Conservation (phyloP, 805 yeast species). For the Lachancea meyersii region DNA sequence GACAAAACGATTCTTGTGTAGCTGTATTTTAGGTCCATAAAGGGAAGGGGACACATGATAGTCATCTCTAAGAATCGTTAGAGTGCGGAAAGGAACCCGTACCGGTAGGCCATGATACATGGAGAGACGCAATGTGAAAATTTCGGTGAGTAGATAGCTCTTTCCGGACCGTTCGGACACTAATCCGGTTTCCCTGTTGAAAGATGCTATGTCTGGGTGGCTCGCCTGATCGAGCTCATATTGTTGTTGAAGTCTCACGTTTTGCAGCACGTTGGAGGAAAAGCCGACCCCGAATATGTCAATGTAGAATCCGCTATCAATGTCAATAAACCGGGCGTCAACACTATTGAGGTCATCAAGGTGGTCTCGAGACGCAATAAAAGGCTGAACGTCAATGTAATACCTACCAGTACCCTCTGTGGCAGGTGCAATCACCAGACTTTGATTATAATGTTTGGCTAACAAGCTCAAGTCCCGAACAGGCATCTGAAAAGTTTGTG, state of each 20-base stretch:
- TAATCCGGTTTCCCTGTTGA: not conserved
- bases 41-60: not conserved
- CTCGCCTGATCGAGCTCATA: not conserved
- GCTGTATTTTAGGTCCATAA: slow-evolving; percentile 1
- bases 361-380: slow-evolving; percentile 40
- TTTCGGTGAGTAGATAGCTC: not conserved
- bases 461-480: slow-evolving; percentile 36
- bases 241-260: not conserved
- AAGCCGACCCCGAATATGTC: slow-evolving; percentile 50
- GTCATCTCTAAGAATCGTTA: slow-evolving; percentile 3
- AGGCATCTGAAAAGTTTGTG: slow-evolving; percentile 51
- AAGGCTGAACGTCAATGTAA: slow-evolving; percentile 40
- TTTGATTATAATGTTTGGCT: slow-evolving; percentile 40
- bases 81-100: not conserved
- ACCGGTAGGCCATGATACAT: slow-evolving; percentile 4
- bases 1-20: slow-evolving; percentile 1
- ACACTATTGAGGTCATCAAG: slow-evolving; percentile 40
- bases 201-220: not conserved
- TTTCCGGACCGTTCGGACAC: slow-evolving; percentile 3
- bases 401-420: slow-evolving; percentile 34
- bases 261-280: not conserved
- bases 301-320: slow-evolving; percentile 51
- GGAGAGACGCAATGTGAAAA: slow-evolving; percentile 3
- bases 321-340: slow-evolving; percentile 56
- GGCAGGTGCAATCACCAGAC: slow-evolving; percentile 28